Percentiles rank a stretch among this genome's conserved stretches.
Conservation (phyloP, 208 protist species). For the Entamoeba histolytica region DNA sequence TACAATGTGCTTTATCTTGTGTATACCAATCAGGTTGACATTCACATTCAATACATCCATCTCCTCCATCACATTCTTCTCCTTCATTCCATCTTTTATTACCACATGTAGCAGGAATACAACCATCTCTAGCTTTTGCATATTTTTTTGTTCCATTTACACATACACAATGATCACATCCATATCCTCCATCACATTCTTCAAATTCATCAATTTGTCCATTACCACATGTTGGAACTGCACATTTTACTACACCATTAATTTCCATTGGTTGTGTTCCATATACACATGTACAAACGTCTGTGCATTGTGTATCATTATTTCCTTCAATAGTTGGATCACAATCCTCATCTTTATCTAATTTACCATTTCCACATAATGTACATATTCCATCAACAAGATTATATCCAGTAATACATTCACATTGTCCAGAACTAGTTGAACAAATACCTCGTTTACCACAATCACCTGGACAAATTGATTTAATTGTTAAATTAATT, state of each 20-base stretch:
- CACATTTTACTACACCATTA: not conserved
- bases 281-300: not conserved
- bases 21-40: not conserved
- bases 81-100: not conserved
- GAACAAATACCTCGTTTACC: not conserved
- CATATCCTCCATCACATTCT: not conserved
- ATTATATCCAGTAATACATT: not conserved
- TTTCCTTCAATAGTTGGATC: not conserved
- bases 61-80: not conserved
- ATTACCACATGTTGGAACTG: not conserved
- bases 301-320: not conserved
- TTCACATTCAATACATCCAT: not conserved
- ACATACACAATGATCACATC: not conserved
- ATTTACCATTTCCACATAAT: not conserved
- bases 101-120: not conserved
- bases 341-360: not conserved
- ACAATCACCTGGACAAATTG: not conserved
- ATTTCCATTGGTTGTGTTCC: not conserved
- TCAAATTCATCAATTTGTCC: not conserved
- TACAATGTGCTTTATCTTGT: not conserved
- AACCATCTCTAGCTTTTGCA: not conserved
- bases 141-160: too few relatives aligned
- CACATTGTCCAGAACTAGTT: not conserved
- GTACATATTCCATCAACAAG: not conserved
- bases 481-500: not conserved